A percentile compares a stretch with the other conserved stretches of the same genome.
These are phyloP conservation scores for Senecio squalidus DNA, from an alignment of 140 eudicot genomes.

Conservation along the genomic window DNA sequence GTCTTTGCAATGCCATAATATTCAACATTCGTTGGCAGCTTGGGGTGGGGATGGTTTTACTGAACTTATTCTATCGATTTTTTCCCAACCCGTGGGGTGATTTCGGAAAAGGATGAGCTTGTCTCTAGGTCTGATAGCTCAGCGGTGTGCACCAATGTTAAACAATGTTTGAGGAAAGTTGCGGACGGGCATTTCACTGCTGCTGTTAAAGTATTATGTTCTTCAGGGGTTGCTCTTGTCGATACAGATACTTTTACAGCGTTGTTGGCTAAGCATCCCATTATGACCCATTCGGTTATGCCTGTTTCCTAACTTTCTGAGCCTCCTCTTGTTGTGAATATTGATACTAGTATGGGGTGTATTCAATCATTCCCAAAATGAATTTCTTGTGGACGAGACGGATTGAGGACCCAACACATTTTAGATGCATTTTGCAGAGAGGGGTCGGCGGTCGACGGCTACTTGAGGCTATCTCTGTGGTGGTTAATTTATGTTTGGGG, in stretches of 20 bases:
- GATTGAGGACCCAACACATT: too few species aligned
- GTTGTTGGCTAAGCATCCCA: not conserved
- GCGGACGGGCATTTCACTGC: not conserved
- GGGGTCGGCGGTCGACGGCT: too few species aligned
- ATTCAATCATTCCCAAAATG: too few species aligned
- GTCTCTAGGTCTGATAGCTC: not conserved
- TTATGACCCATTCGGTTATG: not conserved
- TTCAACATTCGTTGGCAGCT: not conserved
- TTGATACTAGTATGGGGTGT: not conserved
- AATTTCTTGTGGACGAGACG: too few species aligned
- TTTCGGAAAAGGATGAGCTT: not conserved
- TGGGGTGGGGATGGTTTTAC: not conserved
- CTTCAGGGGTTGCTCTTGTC: not conserved
- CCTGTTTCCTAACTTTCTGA: not conserved
- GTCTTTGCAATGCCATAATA: not conserved
- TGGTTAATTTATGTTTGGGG: too few species aligned
- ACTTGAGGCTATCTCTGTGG: too few species aligned
- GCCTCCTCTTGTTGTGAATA: not conserved
- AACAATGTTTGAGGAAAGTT: not conserved
- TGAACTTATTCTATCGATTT: not conserved
- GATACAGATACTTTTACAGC: not conserved
- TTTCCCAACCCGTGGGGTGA: not conserved
- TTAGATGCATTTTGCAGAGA: too few species aligned
- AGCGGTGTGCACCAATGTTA: not conserved
- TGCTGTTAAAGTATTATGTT: not conserved